Evolutionary conservation across 1,284 basidiomycete species (phyloP).

Genomic region (Marasmius oreades): DNA sequence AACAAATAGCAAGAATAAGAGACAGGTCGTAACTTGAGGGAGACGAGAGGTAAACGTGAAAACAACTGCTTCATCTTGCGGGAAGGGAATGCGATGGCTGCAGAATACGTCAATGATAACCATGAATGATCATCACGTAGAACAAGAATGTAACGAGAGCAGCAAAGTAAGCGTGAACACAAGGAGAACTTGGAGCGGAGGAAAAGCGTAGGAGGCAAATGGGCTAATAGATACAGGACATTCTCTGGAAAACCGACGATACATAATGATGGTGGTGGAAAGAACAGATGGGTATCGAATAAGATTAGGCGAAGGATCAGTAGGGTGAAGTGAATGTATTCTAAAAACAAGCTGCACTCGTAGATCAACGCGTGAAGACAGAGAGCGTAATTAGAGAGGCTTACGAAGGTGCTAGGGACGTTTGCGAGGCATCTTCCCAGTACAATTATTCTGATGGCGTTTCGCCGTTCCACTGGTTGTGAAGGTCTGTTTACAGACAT

Average conservation of each 20-base stretch:
- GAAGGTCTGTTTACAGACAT: not conserved
- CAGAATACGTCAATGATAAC: too few species aligned
- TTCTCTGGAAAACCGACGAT: not conserved
- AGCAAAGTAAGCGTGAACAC: too few species aligned
- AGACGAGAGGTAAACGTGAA: too few species aligned
- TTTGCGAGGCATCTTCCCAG: not conserved
- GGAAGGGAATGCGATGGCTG: not conserved
- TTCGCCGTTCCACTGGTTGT: slow-evolving; percentile 5
- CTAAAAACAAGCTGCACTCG: not conserved
- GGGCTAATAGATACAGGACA: slow-evolving; percentile 1
- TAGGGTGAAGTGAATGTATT: not conserved
- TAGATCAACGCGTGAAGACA: not conserved
- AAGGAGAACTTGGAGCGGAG: too few species aligned
- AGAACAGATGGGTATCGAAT: not conserved
- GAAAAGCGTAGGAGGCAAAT: not conserved
- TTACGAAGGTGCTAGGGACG: not conserved
- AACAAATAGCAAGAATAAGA: too few species aligned
- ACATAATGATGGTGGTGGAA: not conserved
- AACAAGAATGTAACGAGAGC: too few species aligned
- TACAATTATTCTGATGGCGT: slow-evolving; percentile 5
- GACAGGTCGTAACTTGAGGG: too few species aligned
- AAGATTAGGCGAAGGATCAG: not conserved
- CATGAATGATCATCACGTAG: not conserved
- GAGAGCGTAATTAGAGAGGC: not conserved
- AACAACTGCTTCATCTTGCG: too few species aligned